Evolutionary conservation across 768 basidiomycete species (phyloP), one percentile per base, ranked within the genome.

Genomic region (Terana coerulea): DNA sequence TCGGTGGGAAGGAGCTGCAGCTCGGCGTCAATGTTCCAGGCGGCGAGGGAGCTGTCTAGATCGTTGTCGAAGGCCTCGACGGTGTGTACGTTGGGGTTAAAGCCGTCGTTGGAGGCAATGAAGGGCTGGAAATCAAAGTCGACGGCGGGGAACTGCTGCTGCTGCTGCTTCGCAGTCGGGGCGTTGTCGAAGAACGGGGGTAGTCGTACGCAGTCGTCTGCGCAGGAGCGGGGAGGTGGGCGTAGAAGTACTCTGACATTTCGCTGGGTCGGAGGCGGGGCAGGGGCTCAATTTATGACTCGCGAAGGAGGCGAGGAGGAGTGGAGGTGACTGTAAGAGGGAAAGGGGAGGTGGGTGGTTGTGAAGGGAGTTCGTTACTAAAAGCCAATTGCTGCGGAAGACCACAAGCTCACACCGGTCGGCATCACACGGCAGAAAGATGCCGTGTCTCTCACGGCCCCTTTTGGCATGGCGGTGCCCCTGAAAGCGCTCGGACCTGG

Each of bases 41-140:
- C 22, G 14, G 80, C 80, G 61, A 88, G 79, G 70, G 73, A 78
- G 29, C 73, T 74, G 69, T 90, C 89, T 62, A 92, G 78, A 70
- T 92, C 90, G 46, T 79, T 78, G 66, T 91, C 90, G 72, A 92
- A 91, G 57, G 82, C 52, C 60, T 64, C 63, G 54, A 62, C 51
- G 48, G 52, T 47, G 41, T 50, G 53, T 42, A 57, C 50, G 39
- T 59, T 47, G 37, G 54, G 36, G 44, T 57, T 57, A 47, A 44
- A 57, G 53, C 50, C 10, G 41, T 59, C 54, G 49, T 57, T 50
- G 47, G 56, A 52, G 40, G 53, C 54, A 48, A 53, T 45, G 51
- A 53, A 53, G 51, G 61, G 43, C 40, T 58, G 56, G 53, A 58
- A 57, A 57, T 58, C 57, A 53, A 61, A 64, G 51, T 54, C 51